Conservation (phyloP, 768 basidiomycete species). For the Phanerodontia chrysosporium region DNA sequence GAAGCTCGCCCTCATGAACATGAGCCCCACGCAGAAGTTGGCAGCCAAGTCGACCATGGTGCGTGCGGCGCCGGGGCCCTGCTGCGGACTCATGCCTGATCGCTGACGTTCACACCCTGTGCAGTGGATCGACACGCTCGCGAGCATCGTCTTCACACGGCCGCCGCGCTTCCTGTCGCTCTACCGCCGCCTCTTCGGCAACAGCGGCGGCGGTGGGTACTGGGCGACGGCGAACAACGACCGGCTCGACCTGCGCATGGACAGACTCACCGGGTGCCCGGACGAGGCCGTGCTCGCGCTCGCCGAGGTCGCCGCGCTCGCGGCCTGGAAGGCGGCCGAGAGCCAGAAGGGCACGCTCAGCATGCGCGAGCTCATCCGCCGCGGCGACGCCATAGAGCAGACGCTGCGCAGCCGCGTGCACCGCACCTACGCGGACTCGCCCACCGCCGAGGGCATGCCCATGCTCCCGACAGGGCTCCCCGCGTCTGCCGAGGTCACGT, state of each 20-base stretch:
- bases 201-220: constrained; percentile 35
- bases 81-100: neutral
- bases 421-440: constrained; percentile 11
- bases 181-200: constrained; percentile 63
- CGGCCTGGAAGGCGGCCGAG: constrained; percentile 71
- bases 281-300: constrained; percentile 75
- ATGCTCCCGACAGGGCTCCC: constrained; percentile 7
- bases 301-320: constrained; percentile 67
- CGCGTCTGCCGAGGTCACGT: neutral
- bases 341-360: constrained; percentile 63
- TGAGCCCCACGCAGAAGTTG: constrained; percentile 51
- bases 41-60: constrained; percentile 73
- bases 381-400: constrained; percentile 70
- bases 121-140: constrained; percentile 78
- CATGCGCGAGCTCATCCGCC: constrained; percentile 66
- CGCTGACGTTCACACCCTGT: constrained; percentile 5
- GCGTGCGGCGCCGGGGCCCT: constrained; percentile 28
- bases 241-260: constrained; percentile 54
- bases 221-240: constrained; percentile 35
- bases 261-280: constrained; percentile 69
- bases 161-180: constrained; percentile 63
- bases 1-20: constrained; percentile 48
- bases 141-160: constrained; percentile 55
- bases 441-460: constrained; percentile 2
- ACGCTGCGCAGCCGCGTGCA: constrained; percentile 44